phyloP scores from a whole-genome alignment of 768 basidiomycete species.

The Coprinopsis strossmayeri region DNA sequence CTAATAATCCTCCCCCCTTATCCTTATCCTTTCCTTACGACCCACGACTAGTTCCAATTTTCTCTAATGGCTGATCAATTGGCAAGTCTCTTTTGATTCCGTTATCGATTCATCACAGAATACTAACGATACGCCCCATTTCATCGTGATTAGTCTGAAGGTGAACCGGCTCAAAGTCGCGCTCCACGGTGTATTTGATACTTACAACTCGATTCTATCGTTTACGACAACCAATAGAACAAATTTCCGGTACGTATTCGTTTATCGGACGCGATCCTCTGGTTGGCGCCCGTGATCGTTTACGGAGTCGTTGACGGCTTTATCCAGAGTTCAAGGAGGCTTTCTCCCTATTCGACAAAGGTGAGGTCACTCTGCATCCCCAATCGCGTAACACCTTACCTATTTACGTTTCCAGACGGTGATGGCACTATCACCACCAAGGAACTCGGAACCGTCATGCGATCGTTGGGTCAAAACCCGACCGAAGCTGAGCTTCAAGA shows the following conservation, averaged over 20 bases:
- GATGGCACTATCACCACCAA: conserved; percentile 42
- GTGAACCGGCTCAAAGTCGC: conserved; percentile 28
- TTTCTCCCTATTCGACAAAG: conserved; percentile 96
- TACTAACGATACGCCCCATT: conserved; percentile 6
- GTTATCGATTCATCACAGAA: conserved; percentile 8
- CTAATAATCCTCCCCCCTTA: neutral
- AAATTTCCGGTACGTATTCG: conserved; percentile 71
- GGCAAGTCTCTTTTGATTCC: conserved; percentile 26
- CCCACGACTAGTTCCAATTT: neutral
- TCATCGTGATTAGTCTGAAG: conserved; percentile 42
- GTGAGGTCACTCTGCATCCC: conserved; percentile 30
- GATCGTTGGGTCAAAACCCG: conserved; percentile 40
- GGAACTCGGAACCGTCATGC: conserved; percentile 45
- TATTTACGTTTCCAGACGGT: conserved; percentile 25
- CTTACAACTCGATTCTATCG: neutral
- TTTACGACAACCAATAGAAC: no score
- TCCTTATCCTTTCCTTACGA: neutral
- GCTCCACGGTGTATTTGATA: neutral
- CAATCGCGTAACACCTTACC: neutral
- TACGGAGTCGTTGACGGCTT: neutral
- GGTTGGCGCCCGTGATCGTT: neutral
- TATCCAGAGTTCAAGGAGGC: conserved; percentile 93
- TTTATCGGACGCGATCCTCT: conserved; percentile 8
- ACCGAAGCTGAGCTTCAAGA: conserved; percentile 42
- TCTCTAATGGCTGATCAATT: conserved; percentile 50